Base-by-base conservation (phyloP, 148 eudicot genomes). In the Cornus controversa region DNA sequence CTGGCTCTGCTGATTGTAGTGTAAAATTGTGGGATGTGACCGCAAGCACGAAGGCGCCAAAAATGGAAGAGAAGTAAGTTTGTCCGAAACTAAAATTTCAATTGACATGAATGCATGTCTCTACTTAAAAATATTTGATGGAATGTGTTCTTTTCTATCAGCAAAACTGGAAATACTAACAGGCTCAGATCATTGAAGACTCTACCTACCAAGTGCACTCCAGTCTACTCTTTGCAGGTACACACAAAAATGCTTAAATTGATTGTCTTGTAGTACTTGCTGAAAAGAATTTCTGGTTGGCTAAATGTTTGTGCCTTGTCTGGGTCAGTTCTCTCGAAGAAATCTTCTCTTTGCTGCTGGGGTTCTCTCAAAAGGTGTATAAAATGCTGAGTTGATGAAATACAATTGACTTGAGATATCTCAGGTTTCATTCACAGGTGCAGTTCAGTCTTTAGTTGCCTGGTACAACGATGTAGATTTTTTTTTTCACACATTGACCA, bases 1-100 rank as follows among this genome's bases (percentile, higher is more conserved):
- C 99, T 73, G 99, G 99, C 62, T 96, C 99, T 50, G 99, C 98
- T 72, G 99, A 96, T 85, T 92, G 93, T 90, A 92, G 96, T 24
- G 98, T 93, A 18, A 96, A 96, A 80, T 80, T 96, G 74, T 96
- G 99, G 99, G 99, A 96, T 72, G 94, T 93, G 60, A 86, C 88
- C 23, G 82, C 98, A 37, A 96, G 98, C 80, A 76, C 92, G 24
- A 96, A 88, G 80, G 78, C 67, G 74, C 71, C 83, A 60, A 91
- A 87, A 82, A 58, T 86, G 8, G 98, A 93, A 27, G 99, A 93
- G 29, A 91, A 66, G 99, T 96, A 89, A 88, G 99, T 77, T 77
- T 47, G 64, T 66, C 31, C 31, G 16, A 40, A 50, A 40, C 60
- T 45, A 63, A 42, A 66, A 66, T 29, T 54, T 34, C 27, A 66